Percentiles rank a stretch among this genome's conserved stretches.
Conservation (phyloP, 495 filamentous ascomycete genomes). For the Hypomontagnella submonticulosa region DNA sequence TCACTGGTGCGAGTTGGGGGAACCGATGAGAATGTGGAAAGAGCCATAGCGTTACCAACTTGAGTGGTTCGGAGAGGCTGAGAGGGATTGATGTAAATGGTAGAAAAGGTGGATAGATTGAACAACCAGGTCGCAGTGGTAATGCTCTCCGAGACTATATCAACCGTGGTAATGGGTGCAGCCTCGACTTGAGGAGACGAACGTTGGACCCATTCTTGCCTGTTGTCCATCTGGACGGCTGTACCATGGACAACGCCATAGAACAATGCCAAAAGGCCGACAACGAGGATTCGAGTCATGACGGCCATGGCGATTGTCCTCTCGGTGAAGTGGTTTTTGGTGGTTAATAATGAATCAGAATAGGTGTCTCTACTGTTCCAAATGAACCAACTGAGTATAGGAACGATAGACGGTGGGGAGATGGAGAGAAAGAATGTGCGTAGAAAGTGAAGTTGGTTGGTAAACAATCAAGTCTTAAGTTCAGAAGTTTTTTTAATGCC, state of each 20-base stretch:
- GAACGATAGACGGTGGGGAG: not conserved
- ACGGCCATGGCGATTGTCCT: slow-evolving; percentile 1
- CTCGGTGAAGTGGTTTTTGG: not conserved
- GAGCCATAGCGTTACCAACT: not conserved
- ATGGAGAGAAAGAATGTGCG: not conserved
- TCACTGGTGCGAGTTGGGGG: slow-evolving; percentile 15
- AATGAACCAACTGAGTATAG: slow-evolving; percentile 6
- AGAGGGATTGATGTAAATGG: slow-evolving; percentile 15
- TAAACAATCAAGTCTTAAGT: slow-evolving; percentile 4
- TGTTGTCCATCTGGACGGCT: not conserved
- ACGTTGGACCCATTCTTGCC: slow-evolving; percentile 8
- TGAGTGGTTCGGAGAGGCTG: slow-evolving; percentile 8
- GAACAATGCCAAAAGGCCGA: slow-evolving; percentile 39
- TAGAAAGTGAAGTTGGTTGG: not conserved
- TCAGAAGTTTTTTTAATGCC: not conserved
- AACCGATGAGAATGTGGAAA: not conserved
- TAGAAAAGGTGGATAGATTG: slow-evolving; percentile 32
- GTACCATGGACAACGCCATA: slow-evolving; percentile 15
- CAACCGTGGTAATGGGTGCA: not conserved
- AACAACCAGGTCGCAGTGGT: not conserved
- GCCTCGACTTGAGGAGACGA: not conserved
- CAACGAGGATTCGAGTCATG: slow-evolving; percentile 17
- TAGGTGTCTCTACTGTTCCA: not conserved
- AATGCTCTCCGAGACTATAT: not conserved
- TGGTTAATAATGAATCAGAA: slow-evolving; percentile 10